A percentile compares a stretch with the other conserved stretches of the same genome.
These are phyloP conservation scores for Pterocarpus santalinus DNA, from an alignment of 306 rosid species.

Conservation along the genomic window DNA sequence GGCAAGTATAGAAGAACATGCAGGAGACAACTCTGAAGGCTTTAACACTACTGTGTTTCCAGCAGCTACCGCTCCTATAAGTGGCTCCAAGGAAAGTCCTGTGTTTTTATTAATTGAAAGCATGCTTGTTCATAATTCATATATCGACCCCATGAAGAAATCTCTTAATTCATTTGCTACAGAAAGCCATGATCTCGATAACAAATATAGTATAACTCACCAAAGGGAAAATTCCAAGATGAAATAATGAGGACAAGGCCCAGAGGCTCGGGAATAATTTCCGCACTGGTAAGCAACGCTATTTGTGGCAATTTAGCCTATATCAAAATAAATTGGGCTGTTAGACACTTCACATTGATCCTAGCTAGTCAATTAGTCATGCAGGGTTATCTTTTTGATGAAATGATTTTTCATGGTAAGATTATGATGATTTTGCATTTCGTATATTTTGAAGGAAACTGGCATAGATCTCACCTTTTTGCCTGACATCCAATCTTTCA, in stretches of 20 bases:
- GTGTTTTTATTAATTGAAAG: neutral
- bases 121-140: neutral
- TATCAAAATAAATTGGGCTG: constrained; percentile 11
- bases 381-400: neutral
- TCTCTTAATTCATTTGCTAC: neutral
- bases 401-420: constrained; percentile 5
- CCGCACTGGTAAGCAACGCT: constrained; percentile 71
- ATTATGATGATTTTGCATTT: neutral
- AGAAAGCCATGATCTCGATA: neutral
- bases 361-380: neutral
- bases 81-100: constrained; percentile 84
- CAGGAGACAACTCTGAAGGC: constrained; percentile 74
- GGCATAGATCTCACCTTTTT: constrained; percentile 60
- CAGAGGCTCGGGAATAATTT: constrained; percentile 74
- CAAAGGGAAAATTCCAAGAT: constrained; percentile 87
- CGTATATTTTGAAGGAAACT: neutral
- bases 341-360: neutral
- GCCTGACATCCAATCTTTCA: constrained; percentile 72
- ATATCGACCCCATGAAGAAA: neutral
- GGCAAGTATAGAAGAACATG: constrained; percentile 65
- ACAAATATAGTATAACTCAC: constrained; percentile 50
- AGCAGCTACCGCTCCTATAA: constrained; percentile 86
- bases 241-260: constrained; percentile 81
- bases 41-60: constrained; percentile 74
- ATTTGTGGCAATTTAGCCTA: constrained; percentile 73